phyloP scores from a whole-genome alignment of 2,329 filamentous ascomycete species.

The Chrysosporium keratinophilum region DNA sequence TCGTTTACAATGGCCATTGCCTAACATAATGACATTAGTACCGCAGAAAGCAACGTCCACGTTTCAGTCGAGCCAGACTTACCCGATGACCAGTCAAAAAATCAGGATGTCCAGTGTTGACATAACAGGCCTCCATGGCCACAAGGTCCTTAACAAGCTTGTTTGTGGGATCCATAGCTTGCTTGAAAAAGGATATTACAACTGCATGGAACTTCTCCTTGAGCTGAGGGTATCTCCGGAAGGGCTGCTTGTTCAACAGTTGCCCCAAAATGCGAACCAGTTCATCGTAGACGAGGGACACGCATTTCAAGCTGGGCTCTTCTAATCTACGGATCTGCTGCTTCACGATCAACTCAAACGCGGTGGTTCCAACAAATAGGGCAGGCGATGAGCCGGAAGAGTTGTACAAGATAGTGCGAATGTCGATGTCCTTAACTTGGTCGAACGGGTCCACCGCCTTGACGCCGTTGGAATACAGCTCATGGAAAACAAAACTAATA shows the following conservation, averaged over 20 bases:
- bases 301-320: conserved; percentile 94
- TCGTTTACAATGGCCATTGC: conserved; percentile 98
- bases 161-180: conserved; percentile 95
- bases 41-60: not conserved
- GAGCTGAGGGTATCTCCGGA: conserved; percentile 81
- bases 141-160: conserved; percentile 92
- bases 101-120: conserved; percentile 97
- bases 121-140: conserved; percentile 89
- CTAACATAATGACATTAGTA: conserved; percentile 27
- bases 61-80: conserved; percentile 27
- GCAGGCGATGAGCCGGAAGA: conserved; percentile 96
- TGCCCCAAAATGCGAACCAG: conserved; percentile 89
- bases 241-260: conserved; percentile 76
- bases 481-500: conserved; percentile 99
- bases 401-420: conserved; percentile 94
- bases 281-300: conserved; percentile 94
- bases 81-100: conserved; percentile 91
- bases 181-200: conserved; percentile 93
- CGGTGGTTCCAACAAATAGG: conserved; percentile 91
- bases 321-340: conserved; percentile 95
- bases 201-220: conserved; percentile 96
- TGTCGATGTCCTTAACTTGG: conserved; percentile 92
- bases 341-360: conserved; percentile 98
- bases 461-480: conserved; percentile 92
- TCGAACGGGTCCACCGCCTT: conserved; percentile 98